Conservation (phyloP, 1,139 yeast genomes). For the Diutina neorugosa region DNA sequence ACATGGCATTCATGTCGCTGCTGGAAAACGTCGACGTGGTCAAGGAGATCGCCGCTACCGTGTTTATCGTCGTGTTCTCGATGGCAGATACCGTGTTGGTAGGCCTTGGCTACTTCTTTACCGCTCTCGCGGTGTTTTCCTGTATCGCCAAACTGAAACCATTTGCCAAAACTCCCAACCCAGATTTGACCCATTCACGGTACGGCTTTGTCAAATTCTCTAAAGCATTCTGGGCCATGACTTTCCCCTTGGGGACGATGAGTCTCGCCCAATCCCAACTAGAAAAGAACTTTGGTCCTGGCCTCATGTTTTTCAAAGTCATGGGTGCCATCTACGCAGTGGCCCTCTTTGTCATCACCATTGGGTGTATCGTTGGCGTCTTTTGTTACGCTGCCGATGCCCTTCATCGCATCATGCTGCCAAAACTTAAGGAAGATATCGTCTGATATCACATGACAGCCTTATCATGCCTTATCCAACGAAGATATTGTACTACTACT, state of each 20-base stretch:
- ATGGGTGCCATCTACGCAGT: constrained; percentile 52
- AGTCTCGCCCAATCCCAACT: constrained; percentile 46
- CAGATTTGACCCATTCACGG: constrained; percentile 8
- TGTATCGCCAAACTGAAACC: constrained; percentile 25
- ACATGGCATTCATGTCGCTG: background rate
- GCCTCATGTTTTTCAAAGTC: constrained; percentile 35
- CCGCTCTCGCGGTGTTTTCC: constrained; percentile 39
- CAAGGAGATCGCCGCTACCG: background rate
- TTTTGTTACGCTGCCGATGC: background rate
- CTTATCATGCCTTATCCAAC: too few species aligned
- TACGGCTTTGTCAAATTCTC: constrained; percentile 31
- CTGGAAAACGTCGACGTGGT: background rate
- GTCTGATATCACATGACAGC: background rate
- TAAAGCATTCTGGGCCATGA: constrained; percentile 72
- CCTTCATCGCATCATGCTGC: background rate
- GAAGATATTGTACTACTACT: too few species aligned
- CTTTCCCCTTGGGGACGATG: constrained; percentile 88
- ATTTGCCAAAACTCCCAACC: constrained; percentile 18
- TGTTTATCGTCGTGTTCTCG: background rate
- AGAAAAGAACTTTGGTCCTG: constrained; percentile 19
- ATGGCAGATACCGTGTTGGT: constrained; percentile 19
- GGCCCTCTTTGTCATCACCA: constrained; percentile 8
- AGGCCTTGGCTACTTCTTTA: constrained; percentile 53
- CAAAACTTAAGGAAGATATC: background rate
- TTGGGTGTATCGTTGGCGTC: background rate